Percentiles rank a stretch among this genome's conserved stretches.
These are phyloP conservation scores for Coelastrella sp. DNA, from an alignment of 139 green algal species.

Conservation along the genomic window DNA sequence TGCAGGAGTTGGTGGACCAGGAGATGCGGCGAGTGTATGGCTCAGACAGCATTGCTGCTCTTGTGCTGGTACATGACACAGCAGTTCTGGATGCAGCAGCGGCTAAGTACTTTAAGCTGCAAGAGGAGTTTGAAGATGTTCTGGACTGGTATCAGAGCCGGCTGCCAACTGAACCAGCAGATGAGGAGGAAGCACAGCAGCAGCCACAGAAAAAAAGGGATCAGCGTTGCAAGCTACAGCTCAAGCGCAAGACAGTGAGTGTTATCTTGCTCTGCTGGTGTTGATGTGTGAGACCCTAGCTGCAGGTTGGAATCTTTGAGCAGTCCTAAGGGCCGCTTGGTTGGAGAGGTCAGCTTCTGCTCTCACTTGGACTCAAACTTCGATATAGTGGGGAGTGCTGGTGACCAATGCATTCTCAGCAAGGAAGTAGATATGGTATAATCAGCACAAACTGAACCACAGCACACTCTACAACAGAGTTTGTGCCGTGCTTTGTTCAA, in stretches of 20 bases:
- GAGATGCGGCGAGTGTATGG: slow-evolving; percentile 51
- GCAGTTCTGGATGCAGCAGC: slow-evolving; percentile 48
- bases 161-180: neutral
- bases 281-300: neutral
- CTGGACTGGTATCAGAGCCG: slow-evolving; percentile 61
- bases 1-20: slow-evolving; percentile 39
- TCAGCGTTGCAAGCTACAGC: neutral
- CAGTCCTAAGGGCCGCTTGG: no score
- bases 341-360: no score
- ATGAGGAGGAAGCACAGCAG: slow-evolving; percentile 24
- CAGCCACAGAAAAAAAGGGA: neutral
- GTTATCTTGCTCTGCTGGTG: neutral
- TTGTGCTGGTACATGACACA: slow-evolving; percentile 62
- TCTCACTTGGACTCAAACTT: no score
- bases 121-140: slow-evolving; percentile 53
- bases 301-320: no score
- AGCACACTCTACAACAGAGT: neutral
- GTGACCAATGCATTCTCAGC: no score
- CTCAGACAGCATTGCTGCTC: slow-evolving; percentile 15
- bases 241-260: neutral
- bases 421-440: neutral
- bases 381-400: neutral
- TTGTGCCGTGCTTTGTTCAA: neutral
- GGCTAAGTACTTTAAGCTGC: slow-evolving; percentile 47
- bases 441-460: neutral